These are phyloP conservation scores for Xenosphaeropsis pyriputrescens DNA, from an alignment of 2,329 filamentous ascomycete genomes.

Conservation along the genomic window DNA sequence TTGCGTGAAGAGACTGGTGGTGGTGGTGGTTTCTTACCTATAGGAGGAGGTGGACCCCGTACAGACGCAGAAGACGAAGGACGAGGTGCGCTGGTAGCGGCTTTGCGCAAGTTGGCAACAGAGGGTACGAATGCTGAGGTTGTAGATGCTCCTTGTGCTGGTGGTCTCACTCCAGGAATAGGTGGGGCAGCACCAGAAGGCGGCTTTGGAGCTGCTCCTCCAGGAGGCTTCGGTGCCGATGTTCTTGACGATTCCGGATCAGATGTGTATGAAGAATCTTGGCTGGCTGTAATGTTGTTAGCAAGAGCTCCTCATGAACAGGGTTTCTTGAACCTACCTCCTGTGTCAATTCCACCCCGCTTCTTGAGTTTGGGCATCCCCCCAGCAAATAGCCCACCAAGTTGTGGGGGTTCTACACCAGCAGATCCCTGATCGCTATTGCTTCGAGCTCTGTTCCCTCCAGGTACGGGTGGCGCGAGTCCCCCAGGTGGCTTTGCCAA, in stretches of 20 bases:
- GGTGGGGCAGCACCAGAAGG: conserved; percentile 44
- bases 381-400: conserved; percentile 79
- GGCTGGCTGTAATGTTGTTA: conserved; percentile 33
- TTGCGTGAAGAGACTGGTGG: conserved; percentile 42
- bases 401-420: conserved; percentile 54
- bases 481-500: conserved; percentile 43
- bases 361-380: conserved; percentile 95
- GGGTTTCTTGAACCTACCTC: conserved; percentile 27
- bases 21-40: conserved; percentile 62
- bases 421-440: conserved; percentile 56
- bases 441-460: conserved; percentile 58
- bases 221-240: conserved; percentile 42
- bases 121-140: conserved; percentile 35
- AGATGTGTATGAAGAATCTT: conserved; percentile 61
- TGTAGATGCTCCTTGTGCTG: conserved; percentile 27
- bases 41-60: conserved; percentile 61
- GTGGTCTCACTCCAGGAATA: conserved; percentile 38
- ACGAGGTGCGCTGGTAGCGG: conserved; percentile 31
- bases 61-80: conserved; percentile 45
- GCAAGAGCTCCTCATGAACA: conserved; percentile 2
- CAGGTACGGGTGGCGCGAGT: conserved; percentile 57
- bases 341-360: conserved; percentile 64
- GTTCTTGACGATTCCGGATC: conserved; percentile 58
- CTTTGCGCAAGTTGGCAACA: conserved; percentile 46
- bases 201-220: conserved; percentile 36